Percentiles rank a stretch among this genome's conserved stretches.
Evolutionary conservation across 306 rosid genomes (phyloP).

Genomic region (Pachyrhizus erosus): DNA sequence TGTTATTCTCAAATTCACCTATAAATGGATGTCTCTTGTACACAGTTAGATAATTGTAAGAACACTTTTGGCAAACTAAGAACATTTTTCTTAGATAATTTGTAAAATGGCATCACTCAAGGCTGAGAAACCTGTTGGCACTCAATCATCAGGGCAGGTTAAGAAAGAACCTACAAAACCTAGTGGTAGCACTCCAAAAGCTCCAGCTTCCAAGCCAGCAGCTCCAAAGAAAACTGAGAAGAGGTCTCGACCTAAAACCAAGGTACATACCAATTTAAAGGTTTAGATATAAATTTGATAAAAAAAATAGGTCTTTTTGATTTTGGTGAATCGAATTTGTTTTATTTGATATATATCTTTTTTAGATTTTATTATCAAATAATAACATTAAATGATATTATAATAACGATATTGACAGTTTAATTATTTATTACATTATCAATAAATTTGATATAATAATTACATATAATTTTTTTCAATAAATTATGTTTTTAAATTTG

Average conservation of each 20-base stretch:
- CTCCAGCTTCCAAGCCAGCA: neutral
- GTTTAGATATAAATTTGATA: too few relatives aligned
- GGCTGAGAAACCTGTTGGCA: neutral
- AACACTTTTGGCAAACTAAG: neutral
- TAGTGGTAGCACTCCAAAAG: neutral
- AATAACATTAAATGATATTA: too few relatives aligned
- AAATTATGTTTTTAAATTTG: too few relatives aligned
- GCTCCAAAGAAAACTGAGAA: conserved; percentile 1
- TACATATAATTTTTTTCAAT: too few relatives aligned
- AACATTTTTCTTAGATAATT: neutral
- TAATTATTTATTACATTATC: too few relatives aligned
- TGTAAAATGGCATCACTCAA: conserved; percentile 7
- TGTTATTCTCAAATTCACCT: neutral
- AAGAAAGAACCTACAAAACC: neutral
- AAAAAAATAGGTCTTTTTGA: too few relatives aligned
- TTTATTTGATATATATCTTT: too few relatives aligned
- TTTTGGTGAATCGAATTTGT: too few relatives aligned
- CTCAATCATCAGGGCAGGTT: neutral
- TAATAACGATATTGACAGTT: too few relatives aligned
- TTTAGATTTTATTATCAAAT: too few relatives aligned
- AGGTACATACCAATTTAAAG: neutral
- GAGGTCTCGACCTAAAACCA: neutral
- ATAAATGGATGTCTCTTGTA: neutral
- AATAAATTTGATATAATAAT: too few relatives aligned
- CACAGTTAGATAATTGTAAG: neutral